Evolutionary conservation across 2,329 filamentous ascomycete species (phyloP).

Genomic region (Zasmidium angulare): DNA sequence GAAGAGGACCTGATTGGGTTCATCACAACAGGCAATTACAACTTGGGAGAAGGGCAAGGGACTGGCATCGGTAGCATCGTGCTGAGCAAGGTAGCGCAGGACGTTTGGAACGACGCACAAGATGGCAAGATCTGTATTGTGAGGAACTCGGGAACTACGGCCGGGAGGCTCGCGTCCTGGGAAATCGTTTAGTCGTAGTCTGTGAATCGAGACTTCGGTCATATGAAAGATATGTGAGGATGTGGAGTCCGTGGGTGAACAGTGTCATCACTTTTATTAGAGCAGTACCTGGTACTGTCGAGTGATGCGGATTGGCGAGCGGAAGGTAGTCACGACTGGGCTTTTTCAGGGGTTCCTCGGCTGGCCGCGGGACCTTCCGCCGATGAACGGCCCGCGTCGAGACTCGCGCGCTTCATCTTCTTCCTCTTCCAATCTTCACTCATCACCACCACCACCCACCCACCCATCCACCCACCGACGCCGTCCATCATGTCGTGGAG

Average conservation of each 20-base stretch:
- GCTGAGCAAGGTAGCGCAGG: constrained; percentile 56
- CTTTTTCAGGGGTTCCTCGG: no score
- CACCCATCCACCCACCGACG: constrained; percentile 7
- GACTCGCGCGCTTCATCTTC: no score
- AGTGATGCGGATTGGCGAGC: no score
- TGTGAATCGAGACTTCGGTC: no score
- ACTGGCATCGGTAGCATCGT: constrained; percentile 73
- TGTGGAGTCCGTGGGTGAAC: no score
- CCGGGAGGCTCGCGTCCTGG: constrained; percentile 80
- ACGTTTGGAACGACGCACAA: constrained; percentile 32
- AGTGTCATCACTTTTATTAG: no score
- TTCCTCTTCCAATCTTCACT: not conserved
- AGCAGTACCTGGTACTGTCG: no score
- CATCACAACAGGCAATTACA: constrained; percentile 83
- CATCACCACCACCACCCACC: no score
- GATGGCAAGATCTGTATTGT: constrained; percentile 70
- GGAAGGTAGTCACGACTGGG: no score
- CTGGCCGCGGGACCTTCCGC: no score
- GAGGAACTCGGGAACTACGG: constrained; percentile 72
- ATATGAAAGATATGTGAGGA: no score
- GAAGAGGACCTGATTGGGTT: constrained; percentile 82
- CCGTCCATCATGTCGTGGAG: constrained; percentile 60
- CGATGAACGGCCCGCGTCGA: no score
- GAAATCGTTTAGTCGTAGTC: constrained; percentile 53
- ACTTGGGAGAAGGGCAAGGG: constrained; percentile 71